A percentile compares a stretch with the other conserved stretches of the same genome.
These are phyloP conservation scores for Fonsecaea nubica DNA, from an alignment of 2,329 filamentous ascomycete species.

Conservation along the genomic window DNA sequence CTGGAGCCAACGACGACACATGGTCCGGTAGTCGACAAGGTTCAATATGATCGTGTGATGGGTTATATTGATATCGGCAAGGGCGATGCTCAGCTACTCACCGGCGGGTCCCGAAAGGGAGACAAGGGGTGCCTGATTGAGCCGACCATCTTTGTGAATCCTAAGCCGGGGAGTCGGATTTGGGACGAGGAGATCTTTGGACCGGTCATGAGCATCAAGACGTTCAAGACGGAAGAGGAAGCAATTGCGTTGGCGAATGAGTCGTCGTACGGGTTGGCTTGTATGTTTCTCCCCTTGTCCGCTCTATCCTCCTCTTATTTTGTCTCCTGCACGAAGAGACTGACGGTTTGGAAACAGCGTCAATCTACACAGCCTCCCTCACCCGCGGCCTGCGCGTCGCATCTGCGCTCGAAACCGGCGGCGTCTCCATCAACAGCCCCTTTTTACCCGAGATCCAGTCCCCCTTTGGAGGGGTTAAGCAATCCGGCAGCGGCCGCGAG, in stretches of 20 bases:
- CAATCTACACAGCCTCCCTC: slow-evolving; percentile 51
- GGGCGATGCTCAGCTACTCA: slow-evolving; percentile 47
- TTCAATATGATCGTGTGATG: slow-evolving; percentile 53
- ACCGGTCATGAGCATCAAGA: slow-evolving; percentile 48
- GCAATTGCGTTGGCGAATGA: slow-evolving; percentile 48
- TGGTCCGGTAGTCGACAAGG: slow-evolving; percentile 53
- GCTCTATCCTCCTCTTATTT: background rate
- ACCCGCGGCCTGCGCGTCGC: slow-evolving; percentile 50
- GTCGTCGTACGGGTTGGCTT: slow-evolving; percentile 50
- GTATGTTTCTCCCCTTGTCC: slow-evolving; percentile 23
- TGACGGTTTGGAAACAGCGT: slow-evolving; percentile 26
- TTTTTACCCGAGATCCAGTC: slow-evolving; percentile 48
- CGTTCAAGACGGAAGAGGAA: slow-evolving; percentile 50
- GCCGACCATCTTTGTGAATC: slow-evolving; percentile 48
- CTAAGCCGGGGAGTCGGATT: slow-evolving; percentile 45
- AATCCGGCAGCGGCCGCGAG: slow-evolving; percentile 59
- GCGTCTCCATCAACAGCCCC: slow-evolving; percentile 53
- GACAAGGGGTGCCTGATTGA: slow-evolving; percentile 49
- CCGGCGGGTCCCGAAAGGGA: slow-evolving; percentile 45
- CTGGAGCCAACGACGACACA: slow-evolving; percentile 64
- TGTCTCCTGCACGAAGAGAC: background rate
- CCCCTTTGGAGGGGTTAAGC: slow-evolving; percentile 54
- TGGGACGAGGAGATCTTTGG: slow-evolving; percentile 53
- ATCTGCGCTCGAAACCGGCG: slow-evolving; percentile 50
- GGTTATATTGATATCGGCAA: slow-evolving; percentile 52